phyloP scores from a whole-genome alignment of 495 filamentous ascomycete genomes.

The Xylaria telfairii region DNA sequence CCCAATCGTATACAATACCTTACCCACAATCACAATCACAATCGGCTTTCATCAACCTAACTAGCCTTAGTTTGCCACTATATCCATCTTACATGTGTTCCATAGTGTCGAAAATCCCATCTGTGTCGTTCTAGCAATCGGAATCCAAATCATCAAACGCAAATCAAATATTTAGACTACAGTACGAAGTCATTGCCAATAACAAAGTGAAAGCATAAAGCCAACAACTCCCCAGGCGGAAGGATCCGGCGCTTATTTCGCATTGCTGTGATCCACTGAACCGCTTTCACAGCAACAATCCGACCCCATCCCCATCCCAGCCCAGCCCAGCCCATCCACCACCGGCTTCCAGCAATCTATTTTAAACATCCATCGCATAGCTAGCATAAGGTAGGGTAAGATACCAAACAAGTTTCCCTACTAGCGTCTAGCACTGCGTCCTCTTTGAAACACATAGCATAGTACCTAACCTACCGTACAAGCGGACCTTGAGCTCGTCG shows the following conservation, averaged over 20 bases:
- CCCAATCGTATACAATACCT: background rate
- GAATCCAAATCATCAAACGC: background rate
- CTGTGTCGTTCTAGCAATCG: background rate
- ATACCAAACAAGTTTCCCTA: background rate
- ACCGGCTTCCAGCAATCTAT: slow-evolving; percentile 17
- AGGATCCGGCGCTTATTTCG: slow-evolving; percentile 24
- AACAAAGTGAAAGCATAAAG: background rate
- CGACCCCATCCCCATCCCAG: slow-evolving; percentile 6
- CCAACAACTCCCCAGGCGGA: slow-evolving; percentile 13
- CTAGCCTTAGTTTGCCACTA: background rate
- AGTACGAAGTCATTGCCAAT: background rate
- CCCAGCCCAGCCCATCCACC: background rate
- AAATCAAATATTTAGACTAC: background rate
- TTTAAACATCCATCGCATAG: slow-evolving; percentile 9
- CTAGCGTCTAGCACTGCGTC: slow-evolving; percentile 1
- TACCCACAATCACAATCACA: background rate
- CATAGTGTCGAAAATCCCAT: background rate
- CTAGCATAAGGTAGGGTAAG: slow-evolving; percentile 19
- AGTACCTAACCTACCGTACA: background rate
- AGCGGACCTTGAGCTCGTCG: too few relatives aligned
- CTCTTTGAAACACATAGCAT: slow-evolving; percentile 1
- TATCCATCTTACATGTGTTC: background rate
- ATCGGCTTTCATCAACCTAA: background rate
- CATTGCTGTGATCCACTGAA: background rate
- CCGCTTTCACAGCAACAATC: slow-evolving; percentile 8